phyloP scores from a whole-genome alignment of 257 asterid species.

The Penstemon davidsonii region DNA sequence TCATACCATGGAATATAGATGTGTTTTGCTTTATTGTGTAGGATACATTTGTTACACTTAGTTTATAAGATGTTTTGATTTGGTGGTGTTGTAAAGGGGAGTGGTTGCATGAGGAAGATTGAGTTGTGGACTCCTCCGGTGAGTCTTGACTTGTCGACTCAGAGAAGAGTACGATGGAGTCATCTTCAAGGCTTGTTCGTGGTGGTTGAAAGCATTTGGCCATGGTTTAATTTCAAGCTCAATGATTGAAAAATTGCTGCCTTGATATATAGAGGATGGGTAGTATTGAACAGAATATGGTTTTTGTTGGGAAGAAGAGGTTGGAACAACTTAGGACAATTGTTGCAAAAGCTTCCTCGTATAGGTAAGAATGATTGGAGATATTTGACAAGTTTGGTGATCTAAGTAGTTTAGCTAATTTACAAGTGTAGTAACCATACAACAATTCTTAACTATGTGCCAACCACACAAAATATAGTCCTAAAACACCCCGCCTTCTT shows the following conservation, averaged over 20 bases:
- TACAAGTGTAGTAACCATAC: constrained; percentile 28
- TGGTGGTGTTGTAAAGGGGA: constrained; percentile 48
- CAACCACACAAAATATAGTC: constrained; percentile 2
- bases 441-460: constrained; percentile 4
- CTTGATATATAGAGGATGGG: not conserved
- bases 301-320: constrained; percentile 41
- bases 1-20: constrained; percentile 27
- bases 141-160: constrained; percentile 42
- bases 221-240: constrained; percentile 34
- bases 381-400: constrained; percentile 49
- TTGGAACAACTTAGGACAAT: constrained; percentile 49
- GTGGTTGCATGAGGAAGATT: constrained; percentile 62
- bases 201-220: constrained; percentile 53
- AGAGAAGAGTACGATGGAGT: constrained; percentile 64
- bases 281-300: constrained; percentile 30
- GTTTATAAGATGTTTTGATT: constrained; percentile 40
- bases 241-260: constrained; percentile 12
- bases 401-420: constrained; percentile 22
- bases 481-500: not conserved
- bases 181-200: constrained; percentile 51
- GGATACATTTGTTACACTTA: constrained; percentile 56
- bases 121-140: constrained; percentile 54
- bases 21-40: constrained; percentile 44
- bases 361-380: constrained; percentile 30
- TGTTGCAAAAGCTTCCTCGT: constrained; percentile 23